Base-by-base conservation (phyloP, 2,329 filamentous ascomycete genomes). In the Diplodia intermedia region DNA sequence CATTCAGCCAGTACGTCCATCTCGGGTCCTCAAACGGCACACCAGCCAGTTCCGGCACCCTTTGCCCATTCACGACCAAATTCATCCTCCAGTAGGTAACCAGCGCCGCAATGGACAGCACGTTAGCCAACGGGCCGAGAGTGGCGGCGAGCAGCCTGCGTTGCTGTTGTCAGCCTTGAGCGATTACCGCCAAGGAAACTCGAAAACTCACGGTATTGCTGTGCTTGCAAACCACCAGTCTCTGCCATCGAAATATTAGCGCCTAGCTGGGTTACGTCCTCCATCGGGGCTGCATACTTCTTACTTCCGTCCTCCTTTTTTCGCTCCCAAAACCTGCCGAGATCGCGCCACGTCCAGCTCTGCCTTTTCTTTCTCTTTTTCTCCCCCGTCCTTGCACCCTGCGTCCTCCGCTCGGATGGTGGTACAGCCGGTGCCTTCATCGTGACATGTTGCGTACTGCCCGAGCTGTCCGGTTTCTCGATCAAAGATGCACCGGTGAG, bases 101-200 rank as follows among this genome's bases (percentile, higher is more conserved):
- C n/a, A 97, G 84, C 8, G 93, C 92, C 70, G 91, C 93, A 69
- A 97, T 93, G 68, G 91, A 94, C 79, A 95, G 91, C 36, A 95
- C 89, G 68, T 94, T 97, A 2, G 94, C 94, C 11, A 97, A 86
- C 0, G 94, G 94, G 0, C 92, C 93, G 2, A 95, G 86, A 0
- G 93, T 93, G 40, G 92, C 93, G 2, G 93, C 92, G 12, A 95
- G 85, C 75, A 97, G 88, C 38, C 69, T 72, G 53, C 20, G 49
- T 38, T 23, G 26, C 31, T 18, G 26, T 9, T 20, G 23, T 65
- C 36, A 55, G 55, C 38, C 14, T 15, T 1, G 14, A 2, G 14
- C 18, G 20, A 6, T 4, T 15, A 2, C 31, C 1, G 18, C 4
- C n/a, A 23, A 38, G 11, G 8, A 11, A 26, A 4, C 14, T 12